Base-by-base conservation (phyloP, 805 yeast species). In the Saitoella complicata region DNA sequence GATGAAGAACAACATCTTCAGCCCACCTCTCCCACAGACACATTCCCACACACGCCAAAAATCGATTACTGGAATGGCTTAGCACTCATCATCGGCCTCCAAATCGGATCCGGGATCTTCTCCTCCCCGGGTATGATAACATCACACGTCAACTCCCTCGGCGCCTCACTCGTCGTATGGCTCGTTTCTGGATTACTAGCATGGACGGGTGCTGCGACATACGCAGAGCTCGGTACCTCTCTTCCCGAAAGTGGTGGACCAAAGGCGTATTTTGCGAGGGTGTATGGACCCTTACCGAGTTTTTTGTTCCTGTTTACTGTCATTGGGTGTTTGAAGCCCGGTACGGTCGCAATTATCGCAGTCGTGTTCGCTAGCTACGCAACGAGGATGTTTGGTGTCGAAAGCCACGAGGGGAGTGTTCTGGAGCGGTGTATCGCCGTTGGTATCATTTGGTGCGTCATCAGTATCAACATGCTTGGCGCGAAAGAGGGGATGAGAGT, bases 201-300 rank as follows among this genome's bases (percentile, higher is more conserved):
- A 1, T 66, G 68, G 68, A 62, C 68, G 2, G 70, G 70, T 1
- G 70, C 69, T 0, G 55, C 66, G 5, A 60, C 66, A 12, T 66
- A 57, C 43, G 67, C 68, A 5, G 70, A 65, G 47, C 52, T 65
- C 6, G 70, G 70, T 8, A 52, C 61, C 31, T 60, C 64, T 2
- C 56, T 66, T 12, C 70, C 70, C 6, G 51, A 56, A 7, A 64
- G 62, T 48, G 70, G 70, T 3, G 65, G 67, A 1, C 58, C 68
- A 1, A 65, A 64, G 48, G 65, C 67, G 6, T 65, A 65, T 42
- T 44, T 65, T 39, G 56, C 53, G 40, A 58, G 58, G 40, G 57
- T 62, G 7, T 65, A 53, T 44, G 67, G 67, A 7, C 60, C 65
- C 1, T 46, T 57, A 31, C 58, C 62, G 3, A 58, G 67, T 0